phyloP scores from a whole-genome alignment of 768 basidiomycete genomes.

The Lactarius evosmus region DNA sequence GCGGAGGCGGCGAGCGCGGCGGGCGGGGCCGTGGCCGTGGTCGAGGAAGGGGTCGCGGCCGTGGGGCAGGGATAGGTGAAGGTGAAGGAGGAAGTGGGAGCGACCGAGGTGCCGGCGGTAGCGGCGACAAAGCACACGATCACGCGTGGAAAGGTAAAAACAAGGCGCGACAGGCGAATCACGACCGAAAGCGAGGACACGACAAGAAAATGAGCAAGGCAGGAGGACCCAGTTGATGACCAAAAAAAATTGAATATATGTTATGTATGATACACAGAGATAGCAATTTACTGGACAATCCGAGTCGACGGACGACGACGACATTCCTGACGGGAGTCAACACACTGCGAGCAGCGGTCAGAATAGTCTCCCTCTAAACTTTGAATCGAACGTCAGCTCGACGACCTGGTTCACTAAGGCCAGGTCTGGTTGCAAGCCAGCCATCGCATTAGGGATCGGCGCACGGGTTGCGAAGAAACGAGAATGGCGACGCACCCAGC shows the following conservation, averaged over 20 bases:
- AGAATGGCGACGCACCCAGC: conserved; percentile 48
- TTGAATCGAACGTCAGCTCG: conserved; percentile 56
- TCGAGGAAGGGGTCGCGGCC: conserved; percentile 31
- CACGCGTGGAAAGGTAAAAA: conserved; percentile 75
- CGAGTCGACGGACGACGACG: not conserved
- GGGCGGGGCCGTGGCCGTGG: conserved; percentile 10
- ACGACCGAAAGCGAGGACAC: conserved; percentile 76
- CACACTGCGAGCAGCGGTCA: not conserved
- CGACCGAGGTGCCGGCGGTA: conserved; percentile 40
- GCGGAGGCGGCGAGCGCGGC: conserved; percentile 26
- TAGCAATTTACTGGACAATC: not conserved
- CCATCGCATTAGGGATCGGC: not conserved
- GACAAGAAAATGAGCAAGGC: conserved; percentile 83
- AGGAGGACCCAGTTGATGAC: conserved; percentile 38
- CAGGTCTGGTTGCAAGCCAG: conserved; percentile 42
- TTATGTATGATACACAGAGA: conserved; percentile 13
- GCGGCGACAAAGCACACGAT: conserved; percentile 44
- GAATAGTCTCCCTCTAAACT: conserved; percentile 52
- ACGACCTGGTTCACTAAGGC: conserved; percentile 59
- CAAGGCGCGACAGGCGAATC: conserved; percentile 69
- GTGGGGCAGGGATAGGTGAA: conserved; percentile 20
- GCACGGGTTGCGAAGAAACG: not conserved
- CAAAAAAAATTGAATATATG: not conserved
- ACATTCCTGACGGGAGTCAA: not conserved
- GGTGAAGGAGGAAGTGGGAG: conserved; percentile 39